Evolutionary conservation across 139 green algal genomes (phyloP).

Genomic region (Spirogloea muscicola): DNA sequence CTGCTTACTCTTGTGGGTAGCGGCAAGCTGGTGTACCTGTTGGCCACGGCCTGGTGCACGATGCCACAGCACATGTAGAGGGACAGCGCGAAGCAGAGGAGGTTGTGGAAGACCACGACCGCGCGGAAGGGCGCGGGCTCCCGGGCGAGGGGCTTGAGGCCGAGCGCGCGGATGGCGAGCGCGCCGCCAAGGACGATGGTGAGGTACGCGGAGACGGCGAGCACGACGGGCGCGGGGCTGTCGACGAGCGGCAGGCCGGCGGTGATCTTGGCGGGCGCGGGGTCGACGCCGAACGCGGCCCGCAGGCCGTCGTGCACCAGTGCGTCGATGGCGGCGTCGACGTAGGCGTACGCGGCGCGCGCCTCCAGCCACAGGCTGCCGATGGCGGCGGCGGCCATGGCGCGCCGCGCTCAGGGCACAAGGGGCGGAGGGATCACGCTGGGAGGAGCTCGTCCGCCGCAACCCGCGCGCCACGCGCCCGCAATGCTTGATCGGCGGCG

Average conservation of each 20-base stretch:
- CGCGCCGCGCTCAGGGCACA: background rate
- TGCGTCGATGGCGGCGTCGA: slow-evolving; percentile 2
- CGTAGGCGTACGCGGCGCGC: background rate
- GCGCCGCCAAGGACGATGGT: background rate
- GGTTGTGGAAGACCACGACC: slow-evolving; percentile 7
- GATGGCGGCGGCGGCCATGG: too few relatives aligned
- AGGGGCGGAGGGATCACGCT: background rate
- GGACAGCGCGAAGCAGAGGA: slow-evolving; percentile 7
- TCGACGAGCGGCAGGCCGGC: background rate
- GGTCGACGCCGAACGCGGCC: background rate
- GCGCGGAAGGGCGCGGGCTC: background rate
- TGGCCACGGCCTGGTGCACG: slow-evolving; percentile 4
- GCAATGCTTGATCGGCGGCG: background rate
- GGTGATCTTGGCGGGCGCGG: background rate
- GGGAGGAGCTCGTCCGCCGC: background rate
- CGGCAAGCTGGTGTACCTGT: slow-evolving; percentile 11
- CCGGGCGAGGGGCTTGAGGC: background rate
- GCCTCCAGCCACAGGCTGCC: background rate
- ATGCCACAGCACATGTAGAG: slow-evolving; percentile 27
- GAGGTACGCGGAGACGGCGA: background rate
- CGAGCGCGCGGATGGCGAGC: background rate
- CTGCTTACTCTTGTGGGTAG: background rate
- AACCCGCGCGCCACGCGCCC: background rate
- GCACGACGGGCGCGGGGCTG: background rate
- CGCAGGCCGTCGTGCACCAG: background rate